These are phyloP conservation scores for Russula earlei DNA, from an alignment of 768 basidiomycete species.

Conservation along the genomic window DNA sequence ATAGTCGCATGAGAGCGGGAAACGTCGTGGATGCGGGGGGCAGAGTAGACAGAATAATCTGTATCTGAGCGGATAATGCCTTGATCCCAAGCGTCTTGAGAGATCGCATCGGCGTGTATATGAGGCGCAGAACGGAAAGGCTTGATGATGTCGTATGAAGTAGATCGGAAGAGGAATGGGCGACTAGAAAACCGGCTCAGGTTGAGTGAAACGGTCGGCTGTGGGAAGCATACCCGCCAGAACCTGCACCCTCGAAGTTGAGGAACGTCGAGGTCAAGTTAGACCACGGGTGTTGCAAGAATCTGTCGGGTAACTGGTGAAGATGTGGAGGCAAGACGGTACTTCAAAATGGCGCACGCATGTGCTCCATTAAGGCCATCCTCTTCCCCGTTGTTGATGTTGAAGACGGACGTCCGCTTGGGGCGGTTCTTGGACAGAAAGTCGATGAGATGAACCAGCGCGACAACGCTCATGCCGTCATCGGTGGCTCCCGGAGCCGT, in stretches of 20 bases:
- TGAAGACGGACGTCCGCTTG: constrained; percentile 61
- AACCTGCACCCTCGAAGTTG: constrained; percentile 75
- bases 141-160: constrained; percentile 45
- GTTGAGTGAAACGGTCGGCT: neutral
- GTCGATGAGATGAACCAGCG: constrained; percentile 54
- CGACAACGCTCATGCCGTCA: constrained; percentile 64
- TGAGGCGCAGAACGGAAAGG: constrained; percentile 49
- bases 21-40: neutral
- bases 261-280: constrained; percentile 57
- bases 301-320: constrained; percentile 31
- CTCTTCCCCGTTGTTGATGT: constrained; percentile 83
- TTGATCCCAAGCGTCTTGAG: constrained; percentile 57
- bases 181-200: constrained; percentile 35
- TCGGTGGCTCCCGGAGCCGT: constrained; percentile 70
- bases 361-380: constrained; percentile 67
- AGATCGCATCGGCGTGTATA: constrained; percentile 65
- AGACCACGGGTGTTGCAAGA: constrained; percentile 68
- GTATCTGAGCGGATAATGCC: constrained; percentile 61
- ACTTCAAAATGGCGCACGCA: constrained; percentile 32
- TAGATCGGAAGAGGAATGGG: constrained; percentile 67
- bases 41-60: constrained; percentile 61
- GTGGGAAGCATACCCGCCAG: constrained; percentile 49
- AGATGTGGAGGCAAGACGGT: neutral
- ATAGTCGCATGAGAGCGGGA: neutral
- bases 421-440: constrained; percentile 36